Evolutionary conservation across 2,329 filamentous ascomycete genomes (phyloP).

Genomic region (Cercospora brassicicola): DNA sequence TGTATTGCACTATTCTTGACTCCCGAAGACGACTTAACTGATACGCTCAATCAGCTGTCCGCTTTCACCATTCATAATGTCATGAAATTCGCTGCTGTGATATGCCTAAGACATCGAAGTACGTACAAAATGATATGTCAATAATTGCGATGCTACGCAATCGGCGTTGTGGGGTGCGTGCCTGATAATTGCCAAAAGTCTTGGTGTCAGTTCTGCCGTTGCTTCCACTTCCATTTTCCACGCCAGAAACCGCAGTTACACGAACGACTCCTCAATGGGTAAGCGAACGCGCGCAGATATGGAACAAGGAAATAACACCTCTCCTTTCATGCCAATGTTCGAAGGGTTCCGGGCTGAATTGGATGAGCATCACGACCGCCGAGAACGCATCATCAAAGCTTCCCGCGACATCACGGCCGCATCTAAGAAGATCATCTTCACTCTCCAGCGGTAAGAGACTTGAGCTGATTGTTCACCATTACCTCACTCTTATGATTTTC

Average conservation of each 20-base stretch:
- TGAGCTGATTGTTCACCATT: not conserved
- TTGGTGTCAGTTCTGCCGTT: not conserved
- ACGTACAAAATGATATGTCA: not conserved
- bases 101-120: not conserved
- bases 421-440: constrained; percentile 96
- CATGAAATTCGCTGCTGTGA: not conserved
- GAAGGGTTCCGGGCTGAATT: constrained; percentile 81
- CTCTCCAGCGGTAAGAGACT: constrained; percentile 66
- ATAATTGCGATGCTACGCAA: not conserved
- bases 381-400: constrained; percentile 85
- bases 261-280: constrained; percentile 6
- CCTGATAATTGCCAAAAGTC: not conserved
- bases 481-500: constrained; percentile 5
- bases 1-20: no score
- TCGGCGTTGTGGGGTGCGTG: not conserved
- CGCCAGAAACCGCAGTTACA: not conserved
- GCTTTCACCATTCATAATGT: not conserved
- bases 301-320: constrained; percentile 32
- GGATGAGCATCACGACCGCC: constrained; percentile 89
- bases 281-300: constrained; percentile 30
- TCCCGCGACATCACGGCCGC: constrained; percentile 89
- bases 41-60: not conserved
- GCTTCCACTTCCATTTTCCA: not conserved
- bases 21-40: no score
- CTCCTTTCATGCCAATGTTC: constrained; percentile 69